Evolutionary conservation across 1,139 yeast species (phyloP).

Genomic region (Hyphopichia buzzinii): DNA sequence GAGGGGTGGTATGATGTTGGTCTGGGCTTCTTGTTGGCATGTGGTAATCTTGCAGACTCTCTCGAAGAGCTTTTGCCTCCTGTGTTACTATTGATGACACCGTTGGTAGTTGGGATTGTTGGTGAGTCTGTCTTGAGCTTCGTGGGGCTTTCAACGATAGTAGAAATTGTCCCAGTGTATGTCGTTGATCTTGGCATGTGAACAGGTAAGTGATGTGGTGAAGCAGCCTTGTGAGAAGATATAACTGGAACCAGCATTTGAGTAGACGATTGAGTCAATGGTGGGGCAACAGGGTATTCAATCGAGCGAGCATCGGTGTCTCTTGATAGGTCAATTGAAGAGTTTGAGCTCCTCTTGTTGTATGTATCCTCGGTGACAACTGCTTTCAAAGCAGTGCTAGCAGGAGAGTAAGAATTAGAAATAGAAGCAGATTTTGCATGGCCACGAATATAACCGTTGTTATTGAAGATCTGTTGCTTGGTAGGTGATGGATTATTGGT

Average conservation of each 20-base stretch:
- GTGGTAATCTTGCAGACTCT: slow-evolving; percentile 35
- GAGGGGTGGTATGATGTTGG: slow-evolving; percentile 80
- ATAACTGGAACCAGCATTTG: slow-evolving; percentile 1
- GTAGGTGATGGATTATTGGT: slow-evolving; percentile 17
- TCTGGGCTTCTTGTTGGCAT: slow-evolving; percentile 58
- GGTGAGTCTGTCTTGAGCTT: slow-evolving; percentile 10
- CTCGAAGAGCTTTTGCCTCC: slow-evolving; percentile 10
- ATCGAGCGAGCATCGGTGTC: too few relatives aligned
- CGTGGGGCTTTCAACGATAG: slow-evolving; percentile 48
- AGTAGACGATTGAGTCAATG: background rate
- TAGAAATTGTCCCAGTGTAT: slow-evolving; percentile 37
- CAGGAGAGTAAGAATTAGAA: slow-evolving; percentile 42
- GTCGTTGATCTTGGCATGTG: slow-evolving; percentile 40
- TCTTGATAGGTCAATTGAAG: slow-evolving; percentile 18
- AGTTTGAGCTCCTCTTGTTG: slow-evolving; percentile 16
- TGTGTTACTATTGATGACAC: background rate
- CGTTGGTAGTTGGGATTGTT: slow-evolving; percentile 4
- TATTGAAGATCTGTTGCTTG: slow-evolving; percentile 9
- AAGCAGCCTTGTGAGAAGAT: slow-evolving; percentile 7
- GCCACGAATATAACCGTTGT: slow-evolving; percentile 17
- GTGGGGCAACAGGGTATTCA: too few relatives aligned
- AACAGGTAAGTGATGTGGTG: slow-evolving; percentile 14
- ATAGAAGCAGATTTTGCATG: slow-evolving; percentile 38
- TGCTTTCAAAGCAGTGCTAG: slow-evolving; percentile 65
- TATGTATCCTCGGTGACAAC: slow-evolving; percentile 45